Conservation (phyloP, 371 early-diverging fungal genomes). For the Mucor ambiguus region DNA sequence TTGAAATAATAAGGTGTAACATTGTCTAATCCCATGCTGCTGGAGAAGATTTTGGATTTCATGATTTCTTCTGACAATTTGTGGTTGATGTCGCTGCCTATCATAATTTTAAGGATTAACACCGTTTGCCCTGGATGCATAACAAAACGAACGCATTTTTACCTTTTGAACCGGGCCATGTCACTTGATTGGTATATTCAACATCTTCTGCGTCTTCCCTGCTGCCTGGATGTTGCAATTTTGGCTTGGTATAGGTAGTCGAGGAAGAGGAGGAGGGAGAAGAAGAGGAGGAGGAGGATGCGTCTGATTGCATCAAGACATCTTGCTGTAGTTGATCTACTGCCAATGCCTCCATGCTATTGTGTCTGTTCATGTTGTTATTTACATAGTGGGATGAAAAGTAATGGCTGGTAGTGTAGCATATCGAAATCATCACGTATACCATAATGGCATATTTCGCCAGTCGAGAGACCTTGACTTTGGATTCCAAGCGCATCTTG, state of each 20-base stretch:
- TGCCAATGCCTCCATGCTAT: neutral
- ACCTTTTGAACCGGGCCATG: conserved; percentile 28
- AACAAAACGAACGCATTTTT: neutral
- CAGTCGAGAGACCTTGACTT: conserved; percentile 24
- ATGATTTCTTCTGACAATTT: conserved; percentile 42
- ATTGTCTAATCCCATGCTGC: conserved; percentile 56
- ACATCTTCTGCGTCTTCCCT: conserved; percentile 4
- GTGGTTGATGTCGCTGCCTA: conserved; percentile 19
- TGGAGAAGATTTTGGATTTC: conserved; percentile 54
- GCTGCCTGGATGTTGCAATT: conserved; percentile 1
- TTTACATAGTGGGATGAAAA: conserved; percentile 21
- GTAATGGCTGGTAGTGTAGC: conserved; percentile 28
- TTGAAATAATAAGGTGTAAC: conserved; percentile 62
- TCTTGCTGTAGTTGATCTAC: conserved; percentile 1
- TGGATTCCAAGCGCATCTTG: conserved; percentile 31
- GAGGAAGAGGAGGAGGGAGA: neutral
- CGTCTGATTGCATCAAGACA: neutral
- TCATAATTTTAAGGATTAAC: neutral
- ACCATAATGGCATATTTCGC: conserved; percentile 23
- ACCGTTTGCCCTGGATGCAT: neutral
- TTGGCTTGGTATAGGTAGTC: conserved; percentile 2
- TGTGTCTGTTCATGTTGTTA: conserved; percentile 11
- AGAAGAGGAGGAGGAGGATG: neutral
- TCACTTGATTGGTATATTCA: conserved; percentile 16
- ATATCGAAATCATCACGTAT: conserved; percentile 23